Evolutionary conservation across 495 filamentous ascomycete genomes (phyloP), one percentile per base, ranked within the genome.

Genomic region (Penicillium simplicissimum): DNA sequence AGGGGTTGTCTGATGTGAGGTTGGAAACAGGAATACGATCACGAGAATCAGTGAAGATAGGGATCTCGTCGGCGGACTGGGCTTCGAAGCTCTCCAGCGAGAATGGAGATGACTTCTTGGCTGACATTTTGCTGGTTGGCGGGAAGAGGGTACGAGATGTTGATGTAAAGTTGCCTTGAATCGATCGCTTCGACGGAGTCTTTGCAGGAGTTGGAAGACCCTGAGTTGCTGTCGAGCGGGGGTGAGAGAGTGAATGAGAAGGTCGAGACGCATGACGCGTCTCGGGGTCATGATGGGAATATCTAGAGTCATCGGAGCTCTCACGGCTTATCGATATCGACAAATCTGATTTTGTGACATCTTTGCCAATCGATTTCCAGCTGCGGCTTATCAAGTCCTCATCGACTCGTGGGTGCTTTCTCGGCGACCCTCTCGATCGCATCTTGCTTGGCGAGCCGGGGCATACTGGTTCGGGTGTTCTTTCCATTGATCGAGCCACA

Each of bases 151-250:
- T 86, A 65, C 93, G 90, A 19, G 92, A 87, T 35, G 92, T 84
- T 11, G 84, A 74, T 48, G 81, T 80, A 52, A 91, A 77, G 28
- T 87, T 82, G 36, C 78, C 77, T 57, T 82, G 77, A 4, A 84
- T 76, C 8, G 85, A 85, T 61, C 88, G 86, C 55, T 85, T 84
- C 1, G 95, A 67, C 21, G 69, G 95, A 2, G 94, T 97, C 75
- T 96, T 98, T 52, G 85, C 86, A 11, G 95, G 95, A 11, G 95
- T 98, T 4, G 92, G 93, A 52, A 97, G 82, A 79, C 91, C 77
- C 10, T 76, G 66, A 14, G 66, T 67, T 60, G 70, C 63, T 49
- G 71, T 73, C 25, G 74, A 53, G 57, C 57, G 72, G 51, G 62
- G 64, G 34, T 37, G 60, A 36, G 57, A 36, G 15, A 6, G 7